Evolutionary conservation across 495 filamentous ascomycete species (phyloP).

Genomic region (Filosporella fistucella): DNA sequence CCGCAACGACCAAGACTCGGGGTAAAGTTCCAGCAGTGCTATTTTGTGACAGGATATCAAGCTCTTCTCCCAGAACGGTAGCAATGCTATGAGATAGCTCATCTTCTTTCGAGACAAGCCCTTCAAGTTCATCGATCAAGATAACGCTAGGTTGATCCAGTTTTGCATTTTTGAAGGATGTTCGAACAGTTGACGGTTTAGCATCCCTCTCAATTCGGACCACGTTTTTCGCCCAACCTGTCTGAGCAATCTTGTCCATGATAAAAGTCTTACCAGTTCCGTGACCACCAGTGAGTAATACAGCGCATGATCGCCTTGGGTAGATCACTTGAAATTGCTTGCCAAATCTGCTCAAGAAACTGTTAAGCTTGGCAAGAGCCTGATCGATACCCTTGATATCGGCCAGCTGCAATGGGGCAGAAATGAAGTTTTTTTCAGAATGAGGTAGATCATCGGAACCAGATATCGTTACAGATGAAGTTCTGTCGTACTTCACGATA

Average conservation of each 20-base stretch:
- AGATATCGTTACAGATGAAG: constrained; percentile 15
- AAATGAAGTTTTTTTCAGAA: background rate
- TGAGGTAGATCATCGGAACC: background rate
- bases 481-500: constrained; percentile 11
- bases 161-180: constrained; percentile 67
- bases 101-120: constrained; percentile 62
- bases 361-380: constrained; percentile 62
- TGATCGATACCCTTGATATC: constrained; percentile 60
- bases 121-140: constrained; percentile 77
- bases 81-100: constrained; percentile 41
- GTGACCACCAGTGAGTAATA: constrained; percentile 77
- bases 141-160: constrained; percentile 74
- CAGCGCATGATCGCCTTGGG: constrained; percentile 42
- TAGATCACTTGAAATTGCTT: constrained; percentile 25
- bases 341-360: constrained; percentile 58
- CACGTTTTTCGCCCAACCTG: constrained; percentile 60
- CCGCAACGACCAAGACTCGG: constrained; percentile 57
- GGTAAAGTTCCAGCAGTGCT: constrained; percentile 29
- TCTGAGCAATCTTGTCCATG: constrained; percentile 58
- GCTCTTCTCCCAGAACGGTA: constrained; percentile 44
- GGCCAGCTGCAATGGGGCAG: constrained; percentile 27
- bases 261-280: constrained; percentile 80
- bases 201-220: constrained; percentile 53
- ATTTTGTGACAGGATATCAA: constrained; percentile 39
- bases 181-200: constrained; percentile 55